Base-by-base conservation (phyloP, 2,329 filamentous ascomycete genomes). In the Xylaria sp. region DNA sequence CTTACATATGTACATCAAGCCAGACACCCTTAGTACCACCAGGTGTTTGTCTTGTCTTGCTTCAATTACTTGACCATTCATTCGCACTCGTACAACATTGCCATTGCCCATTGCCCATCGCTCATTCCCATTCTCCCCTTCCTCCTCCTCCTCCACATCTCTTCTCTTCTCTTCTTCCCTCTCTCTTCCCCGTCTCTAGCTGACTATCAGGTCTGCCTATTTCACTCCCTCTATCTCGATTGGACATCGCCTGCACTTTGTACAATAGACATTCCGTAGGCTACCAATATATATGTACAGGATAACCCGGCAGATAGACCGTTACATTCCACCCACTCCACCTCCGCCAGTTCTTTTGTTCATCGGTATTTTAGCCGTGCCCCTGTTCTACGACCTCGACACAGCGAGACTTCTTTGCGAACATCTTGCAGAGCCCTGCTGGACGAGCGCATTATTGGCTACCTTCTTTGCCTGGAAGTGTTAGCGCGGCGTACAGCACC, bases 321-420 rank as follows among this genome's bases (percentile, higher is more conserved):
- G 15, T 46, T 23, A 48, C 34, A 45, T 36, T 30, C 52, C 41
- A 30, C n/a, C 45, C 32, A 20, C 60, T 25, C 58, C 18, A 52
- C 39, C 50, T 25, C 34, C 28, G 39, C 30, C n/a, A 34, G 20
- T 10, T 12, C 32, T 43, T 25, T 36, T 53, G 32, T 60, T 20
- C n/a, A 20, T 34, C 13, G 18, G 43, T 56, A 65, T 48, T 59
- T 66, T 66, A 66, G 30, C 63, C 66, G 58, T n/a, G 15, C 30
- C 28, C 18, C 55, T 52, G 23, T 18, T 32, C 62, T 32, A n/a
- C 36, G 18, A 43, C 43, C 32, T 34, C 57, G 36, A 59, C 46
- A 59, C 15, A 34, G 46, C 18, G 46, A 13, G 32, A 25, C n/a
- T 32, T 30, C 23, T 30, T 41, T 9, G 18, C 32, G 39, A 36